Evolutionary conservation across 2,329 filamentous ascomycete species (phyloP), one percentile per base, ranked within the genome.

Genomic region (Aplosporella prunicola): DNA sequence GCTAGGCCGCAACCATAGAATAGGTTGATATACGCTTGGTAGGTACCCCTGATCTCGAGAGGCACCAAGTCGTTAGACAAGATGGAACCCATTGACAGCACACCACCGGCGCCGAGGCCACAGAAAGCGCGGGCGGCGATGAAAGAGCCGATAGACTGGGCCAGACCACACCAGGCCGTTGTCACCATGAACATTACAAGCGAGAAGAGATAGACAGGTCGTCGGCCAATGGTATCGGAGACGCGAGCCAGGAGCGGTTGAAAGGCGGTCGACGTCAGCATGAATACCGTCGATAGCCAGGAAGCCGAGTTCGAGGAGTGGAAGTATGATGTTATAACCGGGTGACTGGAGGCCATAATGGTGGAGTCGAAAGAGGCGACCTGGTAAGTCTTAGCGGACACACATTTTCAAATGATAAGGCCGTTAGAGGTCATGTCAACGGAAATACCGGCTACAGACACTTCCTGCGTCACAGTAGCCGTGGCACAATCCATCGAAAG

Each of bases 241-340:
- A 87, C 55, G 2, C 83, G 72, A 3, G 82, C 83, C 45, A 84
- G 74, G 1, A 89, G 62, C 0, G 84, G 82, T 57, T 87, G 80
- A 40, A 85, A 80, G 16, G 79, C 76, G 1, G 82, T 87, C 4
- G 76, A 82, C 0, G 83, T 86, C 24, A 91, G 67, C 23, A 89
- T 60, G 46, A 87, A 89, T 0, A 81, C 76, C 0, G 83, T 89
- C 2, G 82, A 86, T 4, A 89, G 67, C 84, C 84, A 91, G 2
- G 82, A 86, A 3, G 84, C 84, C 31, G 76, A 76, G 56, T 89
- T 86, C 20, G 82, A 82, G 32, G 80, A 74, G 43, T 78, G 65
- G 57, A 89, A 89, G 56, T 88, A 77, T 1, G 81, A 86, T 0
- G 82, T 87, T 43, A 89, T 86, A 40, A 84, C 80, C 0, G 83